Percentiles rank a stretch among this genome's conserved stretches.
Conservation (phyloP, 768 basidiomycete genomes). For the Lyophyllum shimeji region DNA sequence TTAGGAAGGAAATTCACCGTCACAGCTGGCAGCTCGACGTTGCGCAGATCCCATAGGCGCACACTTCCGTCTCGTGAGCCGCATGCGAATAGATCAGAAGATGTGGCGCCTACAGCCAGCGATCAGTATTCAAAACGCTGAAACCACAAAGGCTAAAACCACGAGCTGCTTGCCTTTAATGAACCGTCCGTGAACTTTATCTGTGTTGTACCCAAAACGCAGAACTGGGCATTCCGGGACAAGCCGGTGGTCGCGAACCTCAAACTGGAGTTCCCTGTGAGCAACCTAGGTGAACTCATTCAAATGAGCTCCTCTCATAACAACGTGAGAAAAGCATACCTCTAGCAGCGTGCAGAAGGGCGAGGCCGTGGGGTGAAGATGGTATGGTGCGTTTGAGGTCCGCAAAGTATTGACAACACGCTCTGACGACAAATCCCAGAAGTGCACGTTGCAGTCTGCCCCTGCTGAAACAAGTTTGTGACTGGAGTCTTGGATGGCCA, state of each 20-base stretch:
- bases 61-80: constrained; percentile 42
- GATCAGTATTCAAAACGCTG: not conserved
- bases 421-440: constrained; percentile 49
- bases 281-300: constrained; percentile 32
- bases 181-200: constrained; percentile 40
- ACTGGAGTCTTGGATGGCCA: constrained; percentile 43
- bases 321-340: constrained; percentile 24
- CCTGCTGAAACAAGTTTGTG: constrained; percentile 47
- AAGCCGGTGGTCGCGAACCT: constrained; percentile 46
- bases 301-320: constrained; percentile 2
- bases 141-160: not conserved
- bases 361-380: constrained; percentile 36
- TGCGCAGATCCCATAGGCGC: constrained; percentile 50
- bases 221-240: constrained; percentile 33
- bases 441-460: constrained; percentile 44
- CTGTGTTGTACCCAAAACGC: constrained; percentile 42
- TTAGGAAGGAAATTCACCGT: constrained; percentile 18
- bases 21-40: constrained; percentile 22
- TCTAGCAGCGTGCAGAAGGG: constrained; percentile 44
- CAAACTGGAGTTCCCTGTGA: constrained; percentile 52
- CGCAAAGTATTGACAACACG: constrained; percentile 39
- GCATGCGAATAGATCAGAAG: constrained; percentile 37
- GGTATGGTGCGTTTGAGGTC: constrained; percentile 42
- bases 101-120: constrained; percentile 8
- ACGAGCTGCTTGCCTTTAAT: constrained; percentile 38